phyloP scores from a whole-genome alignment of 1,139 yeast species.

The Kurtzmaniella quercitrusa region DNA sequence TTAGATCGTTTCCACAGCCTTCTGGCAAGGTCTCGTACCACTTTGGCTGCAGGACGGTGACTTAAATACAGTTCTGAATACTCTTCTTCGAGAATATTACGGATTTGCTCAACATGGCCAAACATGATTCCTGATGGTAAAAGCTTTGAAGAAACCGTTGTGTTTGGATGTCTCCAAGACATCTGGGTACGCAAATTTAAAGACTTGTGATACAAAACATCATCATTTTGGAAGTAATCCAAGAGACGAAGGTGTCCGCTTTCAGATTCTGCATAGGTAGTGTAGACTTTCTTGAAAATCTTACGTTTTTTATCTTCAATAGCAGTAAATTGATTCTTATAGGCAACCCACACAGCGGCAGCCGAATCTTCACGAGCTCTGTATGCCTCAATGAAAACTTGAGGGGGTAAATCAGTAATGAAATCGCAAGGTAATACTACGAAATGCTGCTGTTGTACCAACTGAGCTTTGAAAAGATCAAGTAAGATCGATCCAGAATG shows the following conservation, averaged over 20 bases:
- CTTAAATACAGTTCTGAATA: conserved; percentile 37
- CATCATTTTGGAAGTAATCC: conserved; percentile 65
- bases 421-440: conserved; percentile 91
- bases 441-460: conserved; percentile 44
- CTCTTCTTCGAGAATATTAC: conserved; percentile 30
- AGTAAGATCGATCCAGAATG: conserved; percentile 63
- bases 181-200: conserved; percentile 78
- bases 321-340: conserved; percentile 64
- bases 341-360: conserved; percentile 67
- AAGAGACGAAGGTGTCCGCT: conserved; percentile 51
- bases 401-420: conserved; percentile 88
- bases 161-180: conserved; percentile 82
- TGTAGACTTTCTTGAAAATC: conserved; percentile 46
- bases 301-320: conserved; percentile 67
- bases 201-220: conserved; percentile 64
- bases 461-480: conserved; percentile 43
- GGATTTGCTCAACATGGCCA: conserved; percentile 52
- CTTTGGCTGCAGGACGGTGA: conserved; percentile 56
- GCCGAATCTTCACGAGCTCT: conserved; percentile 65
- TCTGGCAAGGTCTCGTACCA: conserved; percentile 83
- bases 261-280: conserved; percentile 53
- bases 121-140: conserved; percentile 79
- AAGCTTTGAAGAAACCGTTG: conserved; percentile 71
- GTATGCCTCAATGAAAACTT: conserved; percentile 78
- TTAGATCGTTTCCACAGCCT: conserved; percentile 83